A percentile compares a stretch with the other conserved stretches of the same genome.
These are phyloP conservation scores for Lumnitzera littorea DNA, from an alignment of 345 rosid species.

Conservation along the genomic window DNA sequence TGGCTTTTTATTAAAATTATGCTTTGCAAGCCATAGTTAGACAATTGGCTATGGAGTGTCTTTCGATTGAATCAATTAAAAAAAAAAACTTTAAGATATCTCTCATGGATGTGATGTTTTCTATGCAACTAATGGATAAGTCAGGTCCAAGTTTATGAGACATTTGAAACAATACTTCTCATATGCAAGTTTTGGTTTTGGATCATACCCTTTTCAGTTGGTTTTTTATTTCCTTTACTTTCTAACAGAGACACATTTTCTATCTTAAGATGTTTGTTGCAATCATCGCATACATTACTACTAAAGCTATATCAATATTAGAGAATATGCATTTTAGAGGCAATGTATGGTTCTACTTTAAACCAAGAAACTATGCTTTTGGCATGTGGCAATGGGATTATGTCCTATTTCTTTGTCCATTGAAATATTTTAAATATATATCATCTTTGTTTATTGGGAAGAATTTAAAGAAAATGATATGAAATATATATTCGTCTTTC, in stretches of 20 bases:
- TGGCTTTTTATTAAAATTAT: conserved; percentile 2
- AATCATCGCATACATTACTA: conserved; percentile 91
- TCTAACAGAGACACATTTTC: too few species aligned
- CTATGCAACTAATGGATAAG: conserved; percentile 79
- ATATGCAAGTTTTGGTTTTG: conserved; percentile 35
- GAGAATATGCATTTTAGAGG: conserved; percentile 91
- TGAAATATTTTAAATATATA: too few species aligned
- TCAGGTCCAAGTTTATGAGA: conserved; percentile 91
- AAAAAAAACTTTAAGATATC: too few species aligned
- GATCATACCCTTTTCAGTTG: background rate
- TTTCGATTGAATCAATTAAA: too few species aligned
- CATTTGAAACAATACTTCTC: conserved; percentile 64
- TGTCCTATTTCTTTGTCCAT: too few species aligned
- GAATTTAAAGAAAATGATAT: too few species aligned
- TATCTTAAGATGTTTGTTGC: conserved; percentile 63
- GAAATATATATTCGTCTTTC: too few species aligned
- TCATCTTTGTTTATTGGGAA: too few species aligned
- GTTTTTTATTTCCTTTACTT: background rate
- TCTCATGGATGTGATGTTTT: background rate
- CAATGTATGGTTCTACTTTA: too few species aligned
- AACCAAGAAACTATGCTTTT: too few species aligned
- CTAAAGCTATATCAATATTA: conserved; percentile 80
- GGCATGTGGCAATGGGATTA: too few species aligned
- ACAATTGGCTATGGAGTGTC: too few species aligned
- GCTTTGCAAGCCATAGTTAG: background rate